phyloP scores from a whole-genome alignment of 768 basidiomycete species.

The Serendipita sp. region DNA sequence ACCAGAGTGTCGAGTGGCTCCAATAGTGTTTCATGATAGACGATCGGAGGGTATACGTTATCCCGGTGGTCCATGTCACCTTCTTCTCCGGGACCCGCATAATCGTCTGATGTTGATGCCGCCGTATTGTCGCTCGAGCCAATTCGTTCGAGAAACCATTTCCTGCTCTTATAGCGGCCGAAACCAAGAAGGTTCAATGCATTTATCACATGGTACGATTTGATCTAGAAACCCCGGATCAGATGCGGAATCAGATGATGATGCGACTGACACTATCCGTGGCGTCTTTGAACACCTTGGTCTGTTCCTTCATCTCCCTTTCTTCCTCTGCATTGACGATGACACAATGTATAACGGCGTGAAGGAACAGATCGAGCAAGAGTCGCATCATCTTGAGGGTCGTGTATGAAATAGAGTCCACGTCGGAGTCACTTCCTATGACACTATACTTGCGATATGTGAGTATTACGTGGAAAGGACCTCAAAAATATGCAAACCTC shows the following conservation, averaged over 20 bases:
- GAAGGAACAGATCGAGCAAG: slow-evolving; percentile 35
- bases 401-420: slow-evolving; percentile 31
- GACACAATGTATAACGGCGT: slow-evolving; percentile 32
- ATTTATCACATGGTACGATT: slow-evolving; percentile 28
- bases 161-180: slow-evolving; percentile 19
- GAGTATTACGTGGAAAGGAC: no score
- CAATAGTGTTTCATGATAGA: not conserved
- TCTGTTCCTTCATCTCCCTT: slow-evolving; percentile 35
- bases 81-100: not conserved
- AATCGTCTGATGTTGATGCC: not conserved
- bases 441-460: slow-evolving; percentile 18
- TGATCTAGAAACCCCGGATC: slow-evolving; percentile 23
- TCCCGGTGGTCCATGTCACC: not conserved
- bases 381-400: slow-evolving; percentile 32
- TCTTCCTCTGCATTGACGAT: slow-evolving; percentile 47
- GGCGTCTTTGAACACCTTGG: slow-evolving; percentile 40
- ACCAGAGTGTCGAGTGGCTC: not conserved
- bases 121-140: not conserved
- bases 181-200: slow-evolving; percentile 35
- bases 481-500: slow-evolving; percentile 20
- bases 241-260: no score
- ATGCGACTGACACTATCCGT: slow-evolving; percentile 17
- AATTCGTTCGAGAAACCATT: not conserved
- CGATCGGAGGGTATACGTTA: not conserved
- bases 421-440: slow-evolving; percentile 16